Conservation (phyloP, 2,329 filamentous ascomycete species). For the Xylaria sp. region DNA sequence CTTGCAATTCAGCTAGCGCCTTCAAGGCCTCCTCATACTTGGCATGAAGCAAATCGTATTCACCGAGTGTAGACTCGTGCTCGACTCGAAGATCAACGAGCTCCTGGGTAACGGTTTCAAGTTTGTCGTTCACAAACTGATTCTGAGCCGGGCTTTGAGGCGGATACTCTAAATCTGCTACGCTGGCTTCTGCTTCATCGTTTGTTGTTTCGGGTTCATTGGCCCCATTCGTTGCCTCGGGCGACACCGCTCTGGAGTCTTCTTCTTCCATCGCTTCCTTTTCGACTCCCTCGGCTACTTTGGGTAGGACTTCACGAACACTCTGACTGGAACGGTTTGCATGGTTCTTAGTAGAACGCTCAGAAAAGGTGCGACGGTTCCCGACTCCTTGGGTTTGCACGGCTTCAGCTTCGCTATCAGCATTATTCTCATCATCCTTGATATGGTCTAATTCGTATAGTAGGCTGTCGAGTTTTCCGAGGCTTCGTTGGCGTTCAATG, state of each 20-base stretch:
- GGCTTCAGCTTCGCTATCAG: constrained; percentile 46
- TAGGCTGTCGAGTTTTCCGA: constrained; percentile 93
- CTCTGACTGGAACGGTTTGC: constrained; percentile 63
- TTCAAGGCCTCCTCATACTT: constrained; percentile 93
- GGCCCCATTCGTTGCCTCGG: constrained; percentile 27
- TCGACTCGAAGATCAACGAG: constrained; percentile 89
- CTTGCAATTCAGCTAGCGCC: constrained; percentile 84
- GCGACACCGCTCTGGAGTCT: constrained; percentile 35
- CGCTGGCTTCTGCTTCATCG: constrained; percentile 29
- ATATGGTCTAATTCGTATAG: constrained; percentile 89
- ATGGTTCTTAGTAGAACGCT: constrained; percentile 66
- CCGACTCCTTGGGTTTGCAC: constrained; percentile 54
- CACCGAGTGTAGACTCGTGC: constrained; percentile 83
- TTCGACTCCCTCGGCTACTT: constrained; percentile 56
- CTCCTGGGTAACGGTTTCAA: constrained; percentile 91
- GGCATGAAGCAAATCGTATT: constrained; percentile 81
- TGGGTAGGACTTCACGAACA: constrained; percentile 64
- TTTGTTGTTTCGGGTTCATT: constrained; percentile 24
- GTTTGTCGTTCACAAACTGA: constrained; percentile 88
- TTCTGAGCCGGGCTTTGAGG: constrained; percentile 80
- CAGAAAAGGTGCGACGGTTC: constrained; percentile 57
- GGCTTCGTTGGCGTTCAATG: constrained; percentile 91
- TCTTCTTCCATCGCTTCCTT: constrained; percentile 45
- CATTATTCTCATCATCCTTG: constrained; percentile 65
- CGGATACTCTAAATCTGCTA: constrained; percentile 49